A percentile compares a stretch with the other conserved stretches of the same genome.
These are phyloP conservation scores for Alternaria sp. DNA, from an alignment of 2,329 filamentous ascomycete species.

Conservation along the genomic window DNA sequence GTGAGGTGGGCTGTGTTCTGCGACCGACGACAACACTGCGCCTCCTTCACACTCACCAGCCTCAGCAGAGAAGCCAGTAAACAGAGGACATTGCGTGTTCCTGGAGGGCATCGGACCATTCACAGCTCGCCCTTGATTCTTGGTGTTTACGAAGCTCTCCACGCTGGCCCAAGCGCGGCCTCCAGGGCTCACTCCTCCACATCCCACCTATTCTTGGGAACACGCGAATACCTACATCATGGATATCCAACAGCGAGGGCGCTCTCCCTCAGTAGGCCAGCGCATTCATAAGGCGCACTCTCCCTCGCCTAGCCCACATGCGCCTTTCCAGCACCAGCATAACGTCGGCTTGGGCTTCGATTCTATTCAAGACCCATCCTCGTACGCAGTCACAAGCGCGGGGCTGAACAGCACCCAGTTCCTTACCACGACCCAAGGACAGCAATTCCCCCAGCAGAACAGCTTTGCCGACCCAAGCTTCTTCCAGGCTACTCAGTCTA, in stretches of 20 bases:
- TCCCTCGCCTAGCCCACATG: constrained; percentile 69
- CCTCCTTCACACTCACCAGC: constrained; percentile 41
- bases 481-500: constrained; percentile 49
- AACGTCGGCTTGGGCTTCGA: constrained; percentile 61
- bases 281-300: constrained; percentile 72
- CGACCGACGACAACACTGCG: constrained; percentile 31
- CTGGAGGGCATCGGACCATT: constrained; percentile 32
- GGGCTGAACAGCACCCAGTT: constrained; percentile 49
- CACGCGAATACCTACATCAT: constrained; percentile 59
- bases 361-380: constrained; percentile 54
- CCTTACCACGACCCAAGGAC: constrained; percentile 58
- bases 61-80: constrained; percentile 30
- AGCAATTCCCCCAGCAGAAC: constrained; percentile 53
- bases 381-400: constrained; percentile 42
- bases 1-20: constrained; percentile 20
- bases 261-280: constrained; percentile 68
- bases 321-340: constrained; percentile 60
- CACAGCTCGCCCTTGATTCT: constrained; percentile 23
- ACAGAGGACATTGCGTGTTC: constrained; percentile 27
- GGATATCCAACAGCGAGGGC: constrained; percentile 62
- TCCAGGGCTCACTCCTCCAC: constrained; percentile 22
- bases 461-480: constrained; percentile 54
- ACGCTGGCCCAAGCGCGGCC: constrained; percentile 32
- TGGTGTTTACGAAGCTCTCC: constrained; percentile 14
- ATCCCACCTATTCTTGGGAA: constrained; percentile 40